Percentiles rank a stretch among this genome's conserved stretches.
Conservation (phyloP, 257 asterid genomes). For the Fraxinus excelsior region DNA sequence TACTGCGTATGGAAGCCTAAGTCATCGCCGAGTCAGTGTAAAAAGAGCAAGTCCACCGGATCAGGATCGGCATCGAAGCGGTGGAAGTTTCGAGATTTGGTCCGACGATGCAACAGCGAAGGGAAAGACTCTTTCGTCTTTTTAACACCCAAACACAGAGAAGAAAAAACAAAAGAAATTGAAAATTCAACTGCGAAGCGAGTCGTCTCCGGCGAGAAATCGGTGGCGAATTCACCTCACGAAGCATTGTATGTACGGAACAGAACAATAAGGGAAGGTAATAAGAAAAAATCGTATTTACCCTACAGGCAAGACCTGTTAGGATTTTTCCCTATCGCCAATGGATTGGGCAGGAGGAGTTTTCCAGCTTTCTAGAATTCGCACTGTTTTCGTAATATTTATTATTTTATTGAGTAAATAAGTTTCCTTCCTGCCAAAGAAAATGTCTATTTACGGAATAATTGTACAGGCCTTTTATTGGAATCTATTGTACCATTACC, state of each 20-base stretch:
- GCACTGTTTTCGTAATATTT: too few relatives aligned
- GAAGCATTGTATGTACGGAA: conserved; percentile 44
- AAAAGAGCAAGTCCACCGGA: conserved; percentile 6
- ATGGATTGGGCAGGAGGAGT: conserved; percentile 37
- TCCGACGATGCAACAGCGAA: conserved; percentile 15
- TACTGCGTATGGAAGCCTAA: background rate
- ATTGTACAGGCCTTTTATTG: too few relatives aligned
- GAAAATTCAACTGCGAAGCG: background rate
- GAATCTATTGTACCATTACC: too few relatives aligned
- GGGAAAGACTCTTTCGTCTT: background rate
- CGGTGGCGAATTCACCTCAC: conserved; percentile 6
- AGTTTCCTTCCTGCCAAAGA: too few relatives aligned
- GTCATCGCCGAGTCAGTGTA: background rate
- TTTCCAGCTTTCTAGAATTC: background rate
- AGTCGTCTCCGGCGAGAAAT: background rate
- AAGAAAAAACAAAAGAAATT: conserved; percentile 18
- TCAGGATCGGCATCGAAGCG: background rate
- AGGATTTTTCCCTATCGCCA: conserved; percentile 27
- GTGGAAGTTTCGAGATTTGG: conserved; percentile 18
- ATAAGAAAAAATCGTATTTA: conserved; percentile 53
- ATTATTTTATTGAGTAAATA: too few relatives aligned
- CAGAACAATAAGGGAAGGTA: conserved; percentile 49
- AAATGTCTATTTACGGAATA: too few relatives aligned
- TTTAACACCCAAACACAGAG: conserved; percentile 9
- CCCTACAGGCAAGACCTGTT: conserved; percentile 71